Conservation (phyloP, 2,329 filamentous ascomycete genomes). For the Trichophyton schoenleinii region DNA sequence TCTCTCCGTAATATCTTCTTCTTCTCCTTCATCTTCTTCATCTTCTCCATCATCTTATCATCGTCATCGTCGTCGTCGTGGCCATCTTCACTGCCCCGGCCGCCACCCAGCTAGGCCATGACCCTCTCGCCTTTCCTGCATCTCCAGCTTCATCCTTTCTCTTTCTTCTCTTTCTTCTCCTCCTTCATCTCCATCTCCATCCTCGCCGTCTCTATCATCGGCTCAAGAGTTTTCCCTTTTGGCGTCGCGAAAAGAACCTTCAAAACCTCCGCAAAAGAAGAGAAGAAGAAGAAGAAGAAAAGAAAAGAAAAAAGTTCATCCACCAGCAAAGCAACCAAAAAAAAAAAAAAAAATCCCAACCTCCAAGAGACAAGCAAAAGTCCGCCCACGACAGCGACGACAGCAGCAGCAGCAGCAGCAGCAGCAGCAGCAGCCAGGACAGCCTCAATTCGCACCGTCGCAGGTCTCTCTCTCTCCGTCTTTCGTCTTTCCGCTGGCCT, state of each 20-base stretch:
- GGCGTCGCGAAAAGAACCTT: background rate
- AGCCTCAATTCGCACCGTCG: too few relatives aligned
- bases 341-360: background rate
- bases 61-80: too few relatives aligned
- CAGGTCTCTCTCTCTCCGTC: too few relatives aligned
- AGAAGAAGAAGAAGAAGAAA: background rate
- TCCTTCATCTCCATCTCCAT: background rate
- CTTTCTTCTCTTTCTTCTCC: background rate
- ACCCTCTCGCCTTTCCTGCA: too few relatives aligned
- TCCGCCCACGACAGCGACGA: background rate
- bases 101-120: too few relatives aligned
- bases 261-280: background rate
- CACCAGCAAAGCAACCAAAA: background rate
- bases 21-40: too few relatives aligned
- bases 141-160: background rate
- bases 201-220: background rate
- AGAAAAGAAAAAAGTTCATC: too few relatives aligned
- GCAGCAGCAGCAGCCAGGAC: too few relatives aligned
- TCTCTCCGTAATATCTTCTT: too few relatives aligned
- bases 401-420: background rate
- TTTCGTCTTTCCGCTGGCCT: too few relatives aligned
- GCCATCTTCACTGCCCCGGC: too few relatives aligned
- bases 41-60: too few relatives aligned
- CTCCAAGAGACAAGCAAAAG: background rate
- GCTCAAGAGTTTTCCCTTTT: background rate